Base-by-base conservation (phyloP, 805 yeast species). In the Kuraishia capsulata region DNA sequence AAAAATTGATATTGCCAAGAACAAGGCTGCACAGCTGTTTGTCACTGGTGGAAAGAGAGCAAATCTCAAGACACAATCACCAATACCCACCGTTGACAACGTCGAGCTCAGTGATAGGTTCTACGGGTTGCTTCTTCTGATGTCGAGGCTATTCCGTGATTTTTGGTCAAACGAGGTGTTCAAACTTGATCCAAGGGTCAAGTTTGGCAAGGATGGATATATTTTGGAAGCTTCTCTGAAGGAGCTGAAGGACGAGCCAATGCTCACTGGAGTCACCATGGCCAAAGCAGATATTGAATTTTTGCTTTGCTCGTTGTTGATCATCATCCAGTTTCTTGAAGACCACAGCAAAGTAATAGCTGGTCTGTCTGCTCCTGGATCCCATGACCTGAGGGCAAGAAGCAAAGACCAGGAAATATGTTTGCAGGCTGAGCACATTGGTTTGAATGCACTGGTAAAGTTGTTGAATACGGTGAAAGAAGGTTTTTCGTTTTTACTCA, bases 71-170 rank as follows among this genome's bases (percentile, higher is more conserved):
- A 57, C 52, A 40, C 30, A 46, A 48, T 43, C 70, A 47, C 54
- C 72, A 50, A 36, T 73, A 28, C 31, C 31, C 5, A 28, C 31
- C 13, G 68, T 81, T 36, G 84, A 80, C 45, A 81, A 79, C 54
- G 95, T 90, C n/a, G 76, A 84, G 23, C 69, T 92, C 43, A 85
- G 96, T 59, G 95, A 95, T 48, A 68, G 96, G 47, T 88, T 89
- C 50, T 89, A 86, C 55, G 97, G 96, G 35, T 74, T 86, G 14
- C 80, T 90, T 11, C 69, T 87, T 20, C 72, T 88, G 42, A 65
- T 88, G 24, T 72, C 96, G 1, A 73, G 97, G 47, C 58, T 89
- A 14, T 76, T 90, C 44, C 72, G 94, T 45, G 80, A 78, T 16
- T 67, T 78, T 35, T 92, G 99, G 99, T 69, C 69, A 39, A 65